phyloP scores from a whole-genome alignment of 768 basidiomycete genomes.

The Russula emetica region DNA sequence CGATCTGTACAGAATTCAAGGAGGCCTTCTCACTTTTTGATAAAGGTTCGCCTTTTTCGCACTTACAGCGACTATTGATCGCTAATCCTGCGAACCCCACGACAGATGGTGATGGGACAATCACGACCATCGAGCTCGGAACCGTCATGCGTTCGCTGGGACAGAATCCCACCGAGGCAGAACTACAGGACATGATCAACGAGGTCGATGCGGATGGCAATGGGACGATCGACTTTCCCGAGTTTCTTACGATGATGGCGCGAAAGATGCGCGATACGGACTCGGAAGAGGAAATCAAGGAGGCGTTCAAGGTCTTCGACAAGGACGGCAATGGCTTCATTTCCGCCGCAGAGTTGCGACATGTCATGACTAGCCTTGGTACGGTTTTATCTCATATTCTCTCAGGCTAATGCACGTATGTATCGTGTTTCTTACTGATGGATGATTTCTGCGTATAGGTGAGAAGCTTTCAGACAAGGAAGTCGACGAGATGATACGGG shows the following conservation, averaged over 20 bases:
- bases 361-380: conserved; percentile 92
- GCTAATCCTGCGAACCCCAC: background rate
- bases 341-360: conserved; percentile 76
- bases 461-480: conserved; percentile 85
- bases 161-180: conserved; percentile 89
- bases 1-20: conserved; percentile 78
- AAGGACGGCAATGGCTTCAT: conserved; percentile 94
- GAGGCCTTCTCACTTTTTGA: conserved; percentile 98
- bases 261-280: conserved; percentile 90
- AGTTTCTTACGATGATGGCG: conserved; percentile 82
- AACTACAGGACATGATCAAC: conserved; percentile 94
- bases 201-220: conserved; percentile 89
- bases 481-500: conserved; percentile 96
- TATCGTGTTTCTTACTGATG: conserved; percentile 1
- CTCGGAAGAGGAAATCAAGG: conserved; percentile 89
- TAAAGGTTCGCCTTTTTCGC: conserved; percentile 57
- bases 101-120: conserved; percentile 94
- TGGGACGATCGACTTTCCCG: conserved; percentile 77
- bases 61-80: background rate
- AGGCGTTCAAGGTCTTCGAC: conserved; percentile 97
- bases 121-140: conserved; percentile 85
- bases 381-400: conserved; percentile 27
- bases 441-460: conserved; percentile 40
- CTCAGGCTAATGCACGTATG: background rate
- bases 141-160: conserved; percentile 92